Base-by-base conservation (phyloP, 805 yeast genomes). In the Candida ponderosae region DNA sequence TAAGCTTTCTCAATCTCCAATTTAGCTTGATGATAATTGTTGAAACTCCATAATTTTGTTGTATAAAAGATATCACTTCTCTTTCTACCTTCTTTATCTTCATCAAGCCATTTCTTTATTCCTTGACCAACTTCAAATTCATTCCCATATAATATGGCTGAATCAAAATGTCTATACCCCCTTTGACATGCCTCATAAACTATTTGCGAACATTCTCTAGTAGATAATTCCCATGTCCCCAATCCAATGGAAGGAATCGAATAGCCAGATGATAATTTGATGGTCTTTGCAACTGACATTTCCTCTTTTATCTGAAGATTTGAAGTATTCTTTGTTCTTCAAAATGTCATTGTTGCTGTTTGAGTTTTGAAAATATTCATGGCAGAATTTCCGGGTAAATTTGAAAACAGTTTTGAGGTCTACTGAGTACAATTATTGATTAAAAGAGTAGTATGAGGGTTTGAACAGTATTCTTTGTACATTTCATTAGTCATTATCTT, bases 91-190 rank as follows among this genome's bases (percentile, higher is more conserved):
- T 57, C 62, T 16, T 69, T 65, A 39, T 68, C 64, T 37, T 70
- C 74, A 27, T 63, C 47, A 18, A 79, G 42, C 67, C 76, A 82
- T 37, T 60, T 53, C 16, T 64, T 56, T 32, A 82, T 72, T 5
- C 81, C 93, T 34, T 68, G 64, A 16, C 76, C 77, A 5, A 75
- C 75, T 44, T 77, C 81, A 14, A 44, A 44, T 53, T 82, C 86
- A 59, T 84, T 84, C 9, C 63, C 60, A 60, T 85, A 85, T 15
- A 57, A 56, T 9, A 69, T 76, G 6, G 95, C 95, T n/a, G 80
- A 64, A 52, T 85, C 93, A 40, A 84, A 62, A 50, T 80, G 90
- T 46, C 93, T 70, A 55, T 81, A 84, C 0, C 94, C 94, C 11
- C 55, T 61, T 26, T 65, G 57, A 40, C 83, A 65, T 1, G 89